phyloP scores from a whole-genome alignment of 2,329 filamentous ascomycete genomes.

The Colletotrichum destructivum region DNA sequence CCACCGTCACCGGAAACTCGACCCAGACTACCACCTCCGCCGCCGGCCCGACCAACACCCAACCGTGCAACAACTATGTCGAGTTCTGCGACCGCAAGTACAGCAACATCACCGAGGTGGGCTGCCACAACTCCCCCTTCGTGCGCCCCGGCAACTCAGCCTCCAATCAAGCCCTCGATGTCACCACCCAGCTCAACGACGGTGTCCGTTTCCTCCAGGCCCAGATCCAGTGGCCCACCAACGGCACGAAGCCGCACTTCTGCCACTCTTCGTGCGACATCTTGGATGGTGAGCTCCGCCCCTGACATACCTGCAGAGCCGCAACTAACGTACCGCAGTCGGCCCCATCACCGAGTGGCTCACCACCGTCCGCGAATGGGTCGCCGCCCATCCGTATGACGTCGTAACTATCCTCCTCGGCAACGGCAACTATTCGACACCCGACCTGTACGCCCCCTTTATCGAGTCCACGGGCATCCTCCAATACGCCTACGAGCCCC shows the following conservation, averaged over 20 bases:
- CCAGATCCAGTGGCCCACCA: slow-evolving; percentile 72
- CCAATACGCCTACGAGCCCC: slow-evolving; percentile 81
- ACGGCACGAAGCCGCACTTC: slow-evolving; percentile 74
- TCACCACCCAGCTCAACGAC: slow-evolving; percentile 82
- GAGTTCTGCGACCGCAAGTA: slow-evolving; percentile 85
- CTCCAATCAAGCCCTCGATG: slow-evolving; percentile 80
- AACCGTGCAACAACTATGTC: slow-evolving; percentile 83
- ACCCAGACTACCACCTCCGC: slow-evolving; percentile 58
- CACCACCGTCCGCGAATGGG: slow-evolving; percentile 78
- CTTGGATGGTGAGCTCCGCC: slow-evolving; percentile 67
- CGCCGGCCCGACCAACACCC: slow-evolving; percentile 75
- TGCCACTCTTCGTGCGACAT: slow-evolving; percentile 90
- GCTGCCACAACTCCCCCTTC: slow-evolving; percentile 88
- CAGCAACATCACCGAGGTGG: slow-evolving; percentile 85
- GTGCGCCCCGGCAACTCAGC: slow-evolving; percentile 78
- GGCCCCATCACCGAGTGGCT: slow-evolving; percentile 85
- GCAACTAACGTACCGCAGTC: slow-evolving; percentile 53
- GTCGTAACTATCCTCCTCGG: slow-evolving; percentile 89
- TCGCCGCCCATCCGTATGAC: slow-evolving; percentile 84
- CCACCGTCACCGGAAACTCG: slow-evolving; percentile 56
- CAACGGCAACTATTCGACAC: slow-evolving; percentile 82
- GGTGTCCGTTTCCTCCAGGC: slow-evolving; percentile 77
- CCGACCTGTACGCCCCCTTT: slow-evolving; percentile 75
- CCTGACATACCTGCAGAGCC: no score
- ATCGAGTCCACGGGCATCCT: slow-evolving; percentile 81